Evolutionary conservation across 306 rosid genomes (phyloP).

Genomic region (Cucumis hystrix): DNA sequence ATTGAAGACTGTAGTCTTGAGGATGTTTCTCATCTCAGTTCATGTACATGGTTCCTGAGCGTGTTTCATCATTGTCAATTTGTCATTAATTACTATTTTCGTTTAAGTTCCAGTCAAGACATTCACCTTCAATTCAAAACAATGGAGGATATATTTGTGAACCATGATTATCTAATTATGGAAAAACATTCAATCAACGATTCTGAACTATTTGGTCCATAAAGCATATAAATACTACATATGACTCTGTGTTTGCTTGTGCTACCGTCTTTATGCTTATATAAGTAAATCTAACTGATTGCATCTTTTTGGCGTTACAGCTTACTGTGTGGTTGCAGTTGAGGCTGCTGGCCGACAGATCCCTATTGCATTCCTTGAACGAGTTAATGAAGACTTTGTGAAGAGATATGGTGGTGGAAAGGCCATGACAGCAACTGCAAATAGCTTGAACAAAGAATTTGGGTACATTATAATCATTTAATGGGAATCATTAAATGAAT

Average conservation of each 20-base stretch:
- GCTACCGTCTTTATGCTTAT: not conserved
- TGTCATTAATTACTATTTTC: not conserved
- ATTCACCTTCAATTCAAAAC: not conserved
- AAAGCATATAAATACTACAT: no score
- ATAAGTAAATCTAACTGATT: not conserved
- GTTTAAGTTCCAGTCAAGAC: not conserved
- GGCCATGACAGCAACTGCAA: conserved; percentile 69
- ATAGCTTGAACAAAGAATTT: conserved; percentile 64
- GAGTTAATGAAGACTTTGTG: conserved; percentile 71
- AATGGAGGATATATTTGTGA: not conserved
- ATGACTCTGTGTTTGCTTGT: not conserved
- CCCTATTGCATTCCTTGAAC: conserved; percentile 83
- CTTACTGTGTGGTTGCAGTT: conserved; percentile 81
- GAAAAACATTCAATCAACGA: no score
- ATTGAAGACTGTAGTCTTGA: not conserved
- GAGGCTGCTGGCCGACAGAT: conserved; percentile 71
- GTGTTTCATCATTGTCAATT: not conserved
- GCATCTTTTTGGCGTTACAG: conserved; percentile 26
- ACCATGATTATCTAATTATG: not conserved
- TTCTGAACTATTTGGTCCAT: no score
- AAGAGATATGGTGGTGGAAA: conserved; percentile 77
- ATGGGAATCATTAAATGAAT: not conserved
- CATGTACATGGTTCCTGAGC: not conserved
- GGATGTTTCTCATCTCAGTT: conserved; percentile 1
- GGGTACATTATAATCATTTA: conserved; percentile 29